Percentiles rank a stretch among this genome's conserved stretches.
These are phyloP conservation scores for Erodium maritimum DNA, from an alignment of 345 rosid genomes.

Conservation along the genomic window DNA sequence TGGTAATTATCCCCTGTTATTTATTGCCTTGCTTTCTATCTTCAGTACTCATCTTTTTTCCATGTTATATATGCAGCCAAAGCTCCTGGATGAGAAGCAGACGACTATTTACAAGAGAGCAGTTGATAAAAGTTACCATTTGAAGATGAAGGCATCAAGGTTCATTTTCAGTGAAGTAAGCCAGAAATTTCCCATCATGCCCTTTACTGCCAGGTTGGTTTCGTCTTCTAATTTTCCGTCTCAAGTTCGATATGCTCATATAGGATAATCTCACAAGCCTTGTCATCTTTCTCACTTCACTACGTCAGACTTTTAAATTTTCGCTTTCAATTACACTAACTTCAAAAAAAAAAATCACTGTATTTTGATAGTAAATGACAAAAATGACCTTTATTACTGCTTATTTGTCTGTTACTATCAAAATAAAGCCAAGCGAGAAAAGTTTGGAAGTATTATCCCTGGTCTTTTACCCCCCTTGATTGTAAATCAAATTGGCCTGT, in stretches of 20 bases:
- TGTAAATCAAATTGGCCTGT: background rate
- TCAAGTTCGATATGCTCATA: background rate
- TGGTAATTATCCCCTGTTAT: too few relatives aligned
- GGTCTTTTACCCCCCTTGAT: too few relatives aligned
- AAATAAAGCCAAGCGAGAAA: too few relatives aligned
- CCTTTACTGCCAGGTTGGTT: conserved; percentile 75
- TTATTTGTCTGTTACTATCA: too few relatives aligned
- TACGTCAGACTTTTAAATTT: too few relatives aligned
- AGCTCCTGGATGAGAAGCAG: conserved; percentile 86
- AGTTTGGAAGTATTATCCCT: too few relatives aligned
- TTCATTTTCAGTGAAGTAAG: conserved; percentile 88
- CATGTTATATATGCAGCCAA: conserved; percentile 69
- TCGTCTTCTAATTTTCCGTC: background rate
- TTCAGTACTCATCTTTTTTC: conserved; percentile 3
- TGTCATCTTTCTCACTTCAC: too few relatives aligned
- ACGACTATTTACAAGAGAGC: conserved; percentile 92
- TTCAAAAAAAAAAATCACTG: too few relatives aligned
- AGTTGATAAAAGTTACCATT: conserved; percentile 66
- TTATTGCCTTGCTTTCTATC: background rate
- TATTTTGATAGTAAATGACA: too few relatives aligned
- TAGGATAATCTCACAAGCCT: too few relatives aligned
- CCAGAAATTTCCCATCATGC: conserved; percentile 73
- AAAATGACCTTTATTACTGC: too few relatives aligned
- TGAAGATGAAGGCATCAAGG: conserved; percentile 97
- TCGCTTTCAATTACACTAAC: too few relatives aligned